Base-by-base conservation (phyloP, 202 grass and related monocot genomes). In the Panicum virgatum region DNA sequence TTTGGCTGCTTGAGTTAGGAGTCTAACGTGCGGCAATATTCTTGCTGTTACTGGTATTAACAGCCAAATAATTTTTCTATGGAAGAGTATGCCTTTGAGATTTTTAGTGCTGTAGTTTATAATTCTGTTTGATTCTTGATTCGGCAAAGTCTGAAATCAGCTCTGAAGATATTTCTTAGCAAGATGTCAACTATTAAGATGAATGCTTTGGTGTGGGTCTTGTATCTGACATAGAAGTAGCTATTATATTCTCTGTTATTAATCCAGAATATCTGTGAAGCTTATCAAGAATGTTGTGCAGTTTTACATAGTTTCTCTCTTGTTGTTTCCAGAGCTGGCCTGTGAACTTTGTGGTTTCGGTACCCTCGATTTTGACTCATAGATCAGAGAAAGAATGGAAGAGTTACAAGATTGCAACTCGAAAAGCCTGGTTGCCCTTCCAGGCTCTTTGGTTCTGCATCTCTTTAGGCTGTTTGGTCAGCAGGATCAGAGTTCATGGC, bases 361-460 rank as follows among this genome's bases (percentile, higher is more conserved):
- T 82, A 65, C 47, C 59, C 23, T 58, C 2, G 29, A 75, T 67
- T 62, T 86, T 52, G 9, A 29, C 12, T 38, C 42, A 83, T 19
- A 83, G 58, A 62, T 82, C 43, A 52, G 80, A 70, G 25, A 69
- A 69, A 92, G 22, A 12, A 92, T 90, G 85, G 84, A 85, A 75
- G 76, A 86, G 70, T 57, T 91, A 3, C 89, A 87, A 89, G 81
- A 82, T 78, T 83, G 71, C 76, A 80, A 83, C 80, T 81, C 69
- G 58, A 92, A 73, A 89, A 85, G 45, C 75, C 78, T 92, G 81
- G 85, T 92, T 90, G 86, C 44, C 66, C 66, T 91, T 90, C 90
- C 87, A 30, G 82, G 86, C 43, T 89, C 85, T 83, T 42, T 89
- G 39, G 85, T 91, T 76, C 83, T 90, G 51, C 83, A 92, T 66